A percentile compares a stretch with the other conserved stretches of the same genome.
Conservation (phyloP, 352 stramenopile genomes). For the Aphanomyces astaci region DNA sequence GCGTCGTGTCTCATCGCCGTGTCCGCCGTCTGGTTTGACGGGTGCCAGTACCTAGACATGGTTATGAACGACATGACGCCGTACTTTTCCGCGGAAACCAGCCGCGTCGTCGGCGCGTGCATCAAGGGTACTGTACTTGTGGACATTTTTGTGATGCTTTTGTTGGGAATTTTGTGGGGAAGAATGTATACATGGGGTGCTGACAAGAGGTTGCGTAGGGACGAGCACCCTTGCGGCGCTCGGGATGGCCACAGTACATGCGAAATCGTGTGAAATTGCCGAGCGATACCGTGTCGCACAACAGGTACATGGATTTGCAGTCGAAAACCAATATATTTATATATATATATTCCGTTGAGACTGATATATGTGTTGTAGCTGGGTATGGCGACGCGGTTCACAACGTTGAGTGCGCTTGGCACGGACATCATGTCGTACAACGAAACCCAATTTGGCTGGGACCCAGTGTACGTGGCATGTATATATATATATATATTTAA, state of each 20-base stretch:
- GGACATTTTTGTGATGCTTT: too few species aligned
- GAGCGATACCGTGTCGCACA: slow-evolving; percentile 39
- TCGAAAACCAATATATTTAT: too few species aligned
- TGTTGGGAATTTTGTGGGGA: too few species aligned
- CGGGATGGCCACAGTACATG: slow-evolving; percentile 37
- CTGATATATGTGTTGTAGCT: not conserved
- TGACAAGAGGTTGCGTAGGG: not conserved
- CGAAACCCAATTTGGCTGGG: not conserved
- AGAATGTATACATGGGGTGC: too few species aligned
- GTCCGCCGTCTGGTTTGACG: slow-evolving; percentile 46
- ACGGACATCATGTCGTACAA: not conserved
- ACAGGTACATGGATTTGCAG: not conserved
- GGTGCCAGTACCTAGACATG: slow-evolving; percentile 76
- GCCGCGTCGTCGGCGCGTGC: slow-evolving; percentile 54
- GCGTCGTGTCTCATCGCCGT: slow-evolving; percentile 63
- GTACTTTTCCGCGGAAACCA: slow-evolving; percentile 55
- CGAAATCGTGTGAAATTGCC: slow-evolving; percentile 57
- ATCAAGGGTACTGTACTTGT: slow-evolving; percentile 62
- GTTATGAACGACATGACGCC: slow-evolving; percentile 60
- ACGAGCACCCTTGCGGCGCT: slow-evolving; percentile 50
- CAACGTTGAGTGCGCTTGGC: not conserved
- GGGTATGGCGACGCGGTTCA: not conserved
- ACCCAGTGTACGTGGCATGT: not conserved
- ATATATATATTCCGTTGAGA: too few species aligned
- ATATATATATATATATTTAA: too few species aligned